A percentile compares a stretch with the other conserved stretches of the same genome.
These are phyloP conservation scores for Candida mattraensis DNA, from an alignment of 805 yeast species.

Conservation along the genomic window DNA sequence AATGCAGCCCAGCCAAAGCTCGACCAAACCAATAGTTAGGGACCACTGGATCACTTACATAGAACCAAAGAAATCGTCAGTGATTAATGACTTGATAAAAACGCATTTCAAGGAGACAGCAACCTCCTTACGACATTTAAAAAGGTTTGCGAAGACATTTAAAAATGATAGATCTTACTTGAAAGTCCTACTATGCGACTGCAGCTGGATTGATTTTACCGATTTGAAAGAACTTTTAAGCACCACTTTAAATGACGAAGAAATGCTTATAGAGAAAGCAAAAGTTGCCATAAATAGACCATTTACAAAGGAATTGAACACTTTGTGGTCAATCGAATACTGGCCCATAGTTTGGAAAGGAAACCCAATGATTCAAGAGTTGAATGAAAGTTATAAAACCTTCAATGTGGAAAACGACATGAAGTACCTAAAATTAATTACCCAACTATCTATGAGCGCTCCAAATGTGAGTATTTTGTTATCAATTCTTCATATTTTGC, in stretches of 20 bases:
- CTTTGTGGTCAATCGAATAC: conserved; percentile 60
- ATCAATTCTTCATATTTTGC: too few relatives aligned
- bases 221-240: conserved; percentile 29
- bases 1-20: conserved; percentile 32
- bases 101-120: conserved; percentile 27
- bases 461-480: too few relatives aligned
- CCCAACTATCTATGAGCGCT: conserved; percentile 27
- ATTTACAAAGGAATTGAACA: conserved; percentile 61
- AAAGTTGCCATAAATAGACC: conserved; percentile 67
- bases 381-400: conserved; percentile 43
- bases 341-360: conserved; percentile 98
- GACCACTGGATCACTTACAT: conserved; percentile 47
- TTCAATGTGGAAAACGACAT: conserved; percentile 48
- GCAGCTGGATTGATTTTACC: conserved; percentile 41
- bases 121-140: conserved; percentile 43
- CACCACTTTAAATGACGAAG: conserved; percentile 16
- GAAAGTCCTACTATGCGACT: conserved; percentile 29
- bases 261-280: conserved; percentile 15
- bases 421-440: conserved; percentile 30
- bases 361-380: conserved; percentile 71
- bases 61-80: conserved; percentile 35
- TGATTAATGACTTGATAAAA: conserved; percentile 27
- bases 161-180: conserved; percentile 8
- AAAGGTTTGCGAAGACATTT: conserved; percentile 44
- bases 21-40: conserved; percentile 31